Evolutionary conservation across 2,329 filamentous ascomycete genomes (phyloP).

Genomic region (Ascochyta lentis): DNA sequence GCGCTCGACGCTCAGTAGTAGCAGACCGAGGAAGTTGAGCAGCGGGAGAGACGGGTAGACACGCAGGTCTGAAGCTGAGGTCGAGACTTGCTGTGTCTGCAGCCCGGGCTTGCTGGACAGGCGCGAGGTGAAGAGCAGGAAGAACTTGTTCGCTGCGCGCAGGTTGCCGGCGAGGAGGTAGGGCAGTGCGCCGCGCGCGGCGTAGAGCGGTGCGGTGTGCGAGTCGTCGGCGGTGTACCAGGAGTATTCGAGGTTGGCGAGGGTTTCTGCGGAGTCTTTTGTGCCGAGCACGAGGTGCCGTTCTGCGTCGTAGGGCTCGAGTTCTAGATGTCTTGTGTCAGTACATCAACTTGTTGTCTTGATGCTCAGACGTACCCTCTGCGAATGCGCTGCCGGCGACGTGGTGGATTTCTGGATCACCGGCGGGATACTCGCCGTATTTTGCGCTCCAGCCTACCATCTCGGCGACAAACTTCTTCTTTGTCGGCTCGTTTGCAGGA

Average conservation of each 20-base stretch:
- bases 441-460: conserved; percentile 89
- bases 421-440: conserved; percentile 84
- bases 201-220: conserved; percentile 86
- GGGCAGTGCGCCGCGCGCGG: conserved; percentile 84
- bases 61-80: conserved; percentile 73
- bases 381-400: conserved; percentile 87
- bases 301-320: conserved; percentile 92
- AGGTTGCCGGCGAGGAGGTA: conserved; percentile 92
- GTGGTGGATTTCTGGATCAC: conserved; percentile 94
- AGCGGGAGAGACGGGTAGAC: conserved; percentile 92
- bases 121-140: conserved; percentile 75
- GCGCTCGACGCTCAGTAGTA: conserved; percentile 83
- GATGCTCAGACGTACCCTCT: conserved; percentile 60
- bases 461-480: conserved; percentile 90
- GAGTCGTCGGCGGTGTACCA: conserved; percentile 93
- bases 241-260: conserved; percentile 84
- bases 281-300: conserved; percentile 88
- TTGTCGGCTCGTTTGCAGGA: conserved; percentile 80
- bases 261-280: conserved; percentile 80
- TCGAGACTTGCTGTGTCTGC: conserved; percentile 81
- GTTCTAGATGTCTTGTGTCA: conserved; percentile 62
- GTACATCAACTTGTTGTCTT: neutral
- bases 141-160: conserved; percentile 82
- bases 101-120: conserved; percentile 69
- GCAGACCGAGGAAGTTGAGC: conserved; percentile 88